Evolutionary conservation across 129 eudicot genomes (phyloP).

Genomic region (Tagetes erecta): DNA sequence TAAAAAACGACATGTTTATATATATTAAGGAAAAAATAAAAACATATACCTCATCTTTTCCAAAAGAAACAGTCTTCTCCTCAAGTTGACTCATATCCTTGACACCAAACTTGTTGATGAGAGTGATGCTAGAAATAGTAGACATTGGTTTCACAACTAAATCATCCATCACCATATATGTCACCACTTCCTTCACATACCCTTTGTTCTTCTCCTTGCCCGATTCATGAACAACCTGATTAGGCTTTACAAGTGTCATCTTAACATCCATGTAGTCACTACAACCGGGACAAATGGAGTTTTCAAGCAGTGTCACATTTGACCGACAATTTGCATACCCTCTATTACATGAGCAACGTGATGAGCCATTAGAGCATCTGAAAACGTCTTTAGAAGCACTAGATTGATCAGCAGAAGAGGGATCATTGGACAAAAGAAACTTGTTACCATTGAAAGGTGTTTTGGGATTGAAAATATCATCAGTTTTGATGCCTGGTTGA

Average conservation of each 20-base stretch:
- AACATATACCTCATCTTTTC: slow-evolving; percentile 3
- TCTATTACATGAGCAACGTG: no score
- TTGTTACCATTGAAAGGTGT: background rate
- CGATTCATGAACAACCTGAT: background rate
- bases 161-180: slow-evolving; percentile 31
- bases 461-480: slow-evolving; percentile 8
- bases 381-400: background rate
- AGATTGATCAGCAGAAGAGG: background rate
- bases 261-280: background rate
- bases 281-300: background rate
- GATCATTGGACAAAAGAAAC: background rate
- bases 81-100: slow-evolving; percentile 16
- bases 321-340: no score
- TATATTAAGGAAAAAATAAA: no score
- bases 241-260: background rate
- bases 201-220: background rate
- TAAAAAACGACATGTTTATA: no score
- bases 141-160: slow-evolving; percentile 26
- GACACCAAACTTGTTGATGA: slow-evolving; percentile 3
- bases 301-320: background rate
- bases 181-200: slow-evolving; percentile 9
- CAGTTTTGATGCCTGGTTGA: background rate
- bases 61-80: slow-evolving; percentile 7
- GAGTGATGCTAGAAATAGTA: background rate
- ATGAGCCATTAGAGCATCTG: background rate